Conservation (phyloP, 1,139 yeast species). For the Lodderomyces jiufengensis region DNA sequence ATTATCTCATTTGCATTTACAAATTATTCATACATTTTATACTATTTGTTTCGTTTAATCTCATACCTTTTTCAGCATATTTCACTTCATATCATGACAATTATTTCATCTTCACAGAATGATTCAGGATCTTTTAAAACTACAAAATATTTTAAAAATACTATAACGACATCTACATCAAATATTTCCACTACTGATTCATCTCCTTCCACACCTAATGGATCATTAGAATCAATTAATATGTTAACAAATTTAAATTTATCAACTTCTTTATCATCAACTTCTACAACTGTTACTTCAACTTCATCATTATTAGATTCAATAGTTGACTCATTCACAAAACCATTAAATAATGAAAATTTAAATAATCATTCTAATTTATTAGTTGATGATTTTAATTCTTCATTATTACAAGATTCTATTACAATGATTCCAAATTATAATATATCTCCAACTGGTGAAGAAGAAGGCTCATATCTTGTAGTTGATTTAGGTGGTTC, state of each 20-base stretch:
- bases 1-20: no score
- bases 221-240: conserved; percentile 2
- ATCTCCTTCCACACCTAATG: conserved; percentile 4
- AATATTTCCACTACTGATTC: conserved; percentile 1
- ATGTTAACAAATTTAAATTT: conserved; percentile 1
- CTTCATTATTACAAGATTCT: conserved; percentile 28
- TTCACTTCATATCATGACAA: no score
- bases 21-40: no score
- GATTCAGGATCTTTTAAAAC: no score
- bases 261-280: conserved; percentile 1
- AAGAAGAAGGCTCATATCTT: conserved; percentile 41
- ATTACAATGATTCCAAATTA: conserved; percentile 49
- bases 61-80: no score
- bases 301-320: conserved; percentile 7
- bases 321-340: conserved; percentile 14
- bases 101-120: no score
- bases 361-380: conserved; percentile 16
- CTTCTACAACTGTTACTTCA: conserved; percentile 6
- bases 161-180: no score
- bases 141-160: no score
- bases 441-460: conserved; percentile 39
- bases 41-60: no score
- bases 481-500: conserved; percentile 57
- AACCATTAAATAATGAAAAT: conserved; percentile 10
- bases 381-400: conserved; percentile 23